A percentile compares a stretch with the other conserved stretches of the same genome.
These are phyloP conservation scores for Cenchrus fungigraminus DNA, from an alignment of 176 grass and related monocot genomes.

Conservation along the genomic window DNA sequence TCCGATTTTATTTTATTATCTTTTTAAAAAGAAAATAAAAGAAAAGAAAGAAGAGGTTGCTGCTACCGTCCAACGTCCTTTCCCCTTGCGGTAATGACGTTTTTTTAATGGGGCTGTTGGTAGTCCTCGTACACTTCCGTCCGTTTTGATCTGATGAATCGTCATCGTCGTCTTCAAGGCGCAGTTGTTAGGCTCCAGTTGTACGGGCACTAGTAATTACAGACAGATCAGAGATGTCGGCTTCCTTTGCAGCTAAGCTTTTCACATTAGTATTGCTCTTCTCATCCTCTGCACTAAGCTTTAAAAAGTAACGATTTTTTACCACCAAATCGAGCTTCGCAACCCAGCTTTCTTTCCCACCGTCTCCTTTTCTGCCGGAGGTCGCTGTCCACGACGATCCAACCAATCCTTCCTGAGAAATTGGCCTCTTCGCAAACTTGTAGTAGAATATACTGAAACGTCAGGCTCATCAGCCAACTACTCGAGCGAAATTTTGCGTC, in stretches of 20 bases:
- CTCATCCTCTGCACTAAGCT: background rate
- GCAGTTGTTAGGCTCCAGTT: conserved; percentile 1
- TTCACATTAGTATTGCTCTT: background rate
- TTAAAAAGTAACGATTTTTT: conserved; percentile 7
- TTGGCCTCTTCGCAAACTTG: background rate
- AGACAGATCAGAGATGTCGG: background rate
- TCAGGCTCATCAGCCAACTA: background rate
- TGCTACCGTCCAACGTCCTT: background rate
- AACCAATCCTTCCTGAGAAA: background rate
- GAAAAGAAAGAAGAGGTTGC: background rate
- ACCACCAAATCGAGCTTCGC: background rate
- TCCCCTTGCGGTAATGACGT: background rate
- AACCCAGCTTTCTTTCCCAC: background rate
- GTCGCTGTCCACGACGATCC: conserved; percentile 8
- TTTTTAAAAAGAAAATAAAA: background rate
- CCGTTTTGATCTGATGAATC: conserved; percentile 33
- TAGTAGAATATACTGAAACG: background rate
- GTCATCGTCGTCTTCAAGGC: background rate
- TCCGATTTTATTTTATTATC: background rate
- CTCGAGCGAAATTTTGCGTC: conserved; percentile 9
- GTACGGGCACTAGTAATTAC: background rate
- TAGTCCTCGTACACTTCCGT: background rate
- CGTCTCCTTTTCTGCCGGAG: conserved; percentile 7
- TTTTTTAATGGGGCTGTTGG: background rate
- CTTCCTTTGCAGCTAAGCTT: conserved; percentile 19